Evolutionary conservation across 495 filamentous ascomycete species (phyloP).

Genomic region (Talaromyces thailandensis): DNA sequence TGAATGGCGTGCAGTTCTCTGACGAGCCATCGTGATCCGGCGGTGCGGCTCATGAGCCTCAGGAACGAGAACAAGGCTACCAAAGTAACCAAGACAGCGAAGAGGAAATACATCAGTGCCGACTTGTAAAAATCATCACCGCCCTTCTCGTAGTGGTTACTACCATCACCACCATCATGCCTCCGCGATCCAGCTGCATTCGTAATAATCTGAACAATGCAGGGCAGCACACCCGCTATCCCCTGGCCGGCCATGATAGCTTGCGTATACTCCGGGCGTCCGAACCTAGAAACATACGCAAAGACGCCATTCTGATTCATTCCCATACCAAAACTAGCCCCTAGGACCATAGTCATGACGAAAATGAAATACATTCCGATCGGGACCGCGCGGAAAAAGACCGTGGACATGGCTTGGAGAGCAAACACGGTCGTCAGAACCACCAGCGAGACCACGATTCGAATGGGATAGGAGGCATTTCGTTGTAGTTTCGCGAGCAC

Average conservation of each 20-base stretch:
- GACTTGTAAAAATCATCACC: conserved; percentile 44
- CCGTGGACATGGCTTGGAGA: conserved; percentile 71
- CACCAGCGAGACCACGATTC: conserved; percentile 64
- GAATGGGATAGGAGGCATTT: conserved; percentile 72
- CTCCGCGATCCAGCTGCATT: conserved; percentile 56
- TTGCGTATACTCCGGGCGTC: conserved; percentile 78
- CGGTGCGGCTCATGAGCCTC: conserved; percentile 14
- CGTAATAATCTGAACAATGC: conserved; percentile 73
- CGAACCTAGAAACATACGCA: conserved; percentile 81
- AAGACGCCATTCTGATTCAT: conserved; percentile 93
- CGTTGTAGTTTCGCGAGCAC: conserved; percentile 71
- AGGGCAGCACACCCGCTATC: conserved; percentile 83
- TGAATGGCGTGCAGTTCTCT: background rate
- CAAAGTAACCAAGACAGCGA: conserved; percentile 60
- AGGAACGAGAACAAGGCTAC: conserved; percentile 51
- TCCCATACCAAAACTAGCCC: conserved; percentile 67
- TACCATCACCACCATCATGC: conserved; percentile 8
- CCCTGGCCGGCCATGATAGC: conserved; percentile 95
- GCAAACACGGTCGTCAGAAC: conserved; percentile 66
- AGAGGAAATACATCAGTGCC: conserved; percentile 87
- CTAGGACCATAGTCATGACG: conserved; percentile 73
- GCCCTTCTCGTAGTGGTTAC: background rate
- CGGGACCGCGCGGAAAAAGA: conserved; percentile 49
- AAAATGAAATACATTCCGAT: conserved; percentile 66
- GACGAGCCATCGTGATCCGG: background rate